phyloP scores from a whole-genome alignment of 257 asterid species.

The Voacanga thouarsii region DNA sequence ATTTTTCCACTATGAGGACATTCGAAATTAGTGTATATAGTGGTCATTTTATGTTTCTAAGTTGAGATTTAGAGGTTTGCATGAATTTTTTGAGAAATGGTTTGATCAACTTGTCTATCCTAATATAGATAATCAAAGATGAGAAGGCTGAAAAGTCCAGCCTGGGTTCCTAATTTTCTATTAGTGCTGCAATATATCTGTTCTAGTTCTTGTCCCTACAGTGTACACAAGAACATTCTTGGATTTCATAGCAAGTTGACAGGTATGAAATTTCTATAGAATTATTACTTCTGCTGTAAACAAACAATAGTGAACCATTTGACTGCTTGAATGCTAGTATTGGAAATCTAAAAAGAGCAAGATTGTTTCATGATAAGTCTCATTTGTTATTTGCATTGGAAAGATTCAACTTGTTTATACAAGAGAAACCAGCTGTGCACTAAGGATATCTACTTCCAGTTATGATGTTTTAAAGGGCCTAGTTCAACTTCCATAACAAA shows the following conservation, averaged over 20 bases:
- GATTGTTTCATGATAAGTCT: too few species aligned
- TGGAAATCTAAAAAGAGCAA: too few species aligned
- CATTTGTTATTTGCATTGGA: too few species aligned
- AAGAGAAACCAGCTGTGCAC: too few species aligned
- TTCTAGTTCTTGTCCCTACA: background rate
- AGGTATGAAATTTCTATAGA: background rate
- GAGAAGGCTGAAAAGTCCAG: background rate
- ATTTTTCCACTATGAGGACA: background rate
- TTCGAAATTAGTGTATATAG: background rate
- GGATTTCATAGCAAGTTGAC: background rate
- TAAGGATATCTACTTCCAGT: too few species aligned
- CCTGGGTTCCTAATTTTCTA: background rate
- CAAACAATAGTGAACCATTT: background rate
- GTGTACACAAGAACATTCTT: background rate
- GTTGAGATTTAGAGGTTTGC: background rate
- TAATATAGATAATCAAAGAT: background rate
- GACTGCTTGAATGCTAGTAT: background rate
- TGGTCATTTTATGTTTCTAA: background rate
- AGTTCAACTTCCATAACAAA: too few species aligned
- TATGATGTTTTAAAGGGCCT: too few species aligned
- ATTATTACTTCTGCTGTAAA: background rate
- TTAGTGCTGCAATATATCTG: background rate
- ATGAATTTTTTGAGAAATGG: background rate
- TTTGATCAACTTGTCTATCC: conserved; percentile 1
- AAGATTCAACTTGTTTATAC: too few species aligned